Evolutionary conservation across 441 rosid genomes (phyloP).

Genomic region (Populus trichocarpa): DNA sequence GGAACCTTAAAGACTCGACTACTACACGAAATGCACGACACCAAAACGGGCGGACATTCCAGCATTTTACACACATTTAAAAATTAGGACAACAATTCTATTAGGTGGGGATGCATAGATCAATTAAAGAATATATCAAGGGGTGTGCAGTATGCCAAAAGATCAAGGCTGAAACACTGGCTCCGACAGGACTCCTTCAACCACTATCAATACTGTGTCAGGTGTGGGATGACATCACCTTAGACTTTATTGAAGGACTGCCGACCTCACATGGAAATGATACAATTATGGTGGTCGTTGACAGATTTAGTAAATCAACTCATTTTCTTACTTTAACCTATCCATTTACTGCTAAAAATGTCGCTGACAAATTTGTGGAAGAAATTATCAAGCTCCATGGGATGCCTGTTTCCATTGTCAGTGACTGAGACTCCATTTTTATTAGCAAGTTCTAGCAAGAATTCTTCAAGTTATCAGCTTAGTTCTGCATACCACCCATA

Average conservation of each 20-base stretch:
- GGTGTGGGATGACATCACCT: not conserved
- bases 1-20: fast-evolving
- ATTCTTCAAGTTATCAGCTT: not conserved
- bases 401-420: not conserved
- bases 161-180: not conserved
- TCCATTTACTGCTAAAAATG: not conserved
- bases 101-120: not conserved
- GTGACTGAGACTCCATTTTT: not conserved
- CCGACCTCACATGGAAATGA: fast-evolving
- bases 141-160: not conserved
- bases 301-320: not conserved
- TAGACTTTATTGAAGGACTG: conserved; percentile 1
- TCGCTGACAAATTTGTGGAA: not conserved
- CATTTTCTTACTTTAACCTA: not conserved
- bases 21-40: not conserved
- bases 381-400: not conserved
- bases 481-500: not conserved
- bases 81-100: not conserved
- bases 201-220: not conserved
- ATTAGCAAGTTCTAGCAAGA: too few relatives aligned
- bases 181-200: not conserved
- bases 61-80: not conserved
- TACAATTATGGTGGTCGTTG: not conserved
- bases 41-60: not conserved
- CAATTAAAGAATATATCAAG: fast-evolving